Base-by-base conservation (phyloP, 1,284 basidiomycete species). In the Rhodotorula sp. region DNA sequence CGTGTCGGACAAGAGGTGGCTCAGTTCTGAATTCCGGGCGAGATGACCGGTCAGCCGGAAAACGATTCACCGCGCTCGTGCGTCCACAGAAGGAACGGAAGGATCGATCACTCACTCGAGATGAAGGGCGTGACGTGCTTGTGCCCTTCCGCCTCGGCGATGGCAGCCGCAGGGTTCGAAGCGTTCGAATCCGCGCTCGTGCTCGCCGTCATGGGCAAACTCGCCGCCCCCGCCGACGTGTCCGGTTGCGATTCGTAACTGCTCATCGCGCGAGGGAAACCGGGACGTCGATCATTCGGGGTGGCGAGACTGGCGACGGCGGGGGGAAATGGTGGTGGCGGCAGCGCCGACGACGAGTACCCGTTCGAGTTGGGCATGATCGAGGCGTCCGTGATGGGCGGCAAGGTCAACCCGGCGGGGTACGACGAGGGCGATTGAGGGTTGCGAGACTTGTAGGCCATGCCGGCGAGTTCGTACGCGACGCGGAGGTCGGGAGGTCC, bases 1-100 rank as follows among this genome's bases (percentile, higher is more conserved):
- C n/a, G 59, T 34, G 39, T 70, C 58, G 16, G 12, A 39, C 21
- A 73, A 56, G 29, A 73, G 65, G 34, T 73, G 72, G n/a, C 39
- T 21, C 49, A 73, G 72, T 34, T 71, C 60, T 62, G 63, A n/a
- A n/a, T 15, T 18, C 8, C 1, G 14, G n/a, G 31, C 18, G 0
- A 18, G n/a, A 18, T 5, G 12, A 29, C 6, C 6, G 31, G 46
- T 49, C n/a, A 56, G 59, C 4, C 1, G 3, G 4, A 7, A 20
- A 16, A 15, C 21, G 23, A 26, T 14, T 16, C 39, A 14, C 39
- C 39, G 39, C 39, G 39, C 39, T 43, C 39, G 10, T 14, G n/a
- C 3, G n/a, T 39, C 1, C 10, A 20, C 3, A 8, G 29, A 12
- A 29, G 21, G 16, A 1, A 8, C 16, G 15, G 16, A 62, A 43